Conservation (phyloP, 495 filamentous ascomycete species). For the Tricharina praecox region DNA sequence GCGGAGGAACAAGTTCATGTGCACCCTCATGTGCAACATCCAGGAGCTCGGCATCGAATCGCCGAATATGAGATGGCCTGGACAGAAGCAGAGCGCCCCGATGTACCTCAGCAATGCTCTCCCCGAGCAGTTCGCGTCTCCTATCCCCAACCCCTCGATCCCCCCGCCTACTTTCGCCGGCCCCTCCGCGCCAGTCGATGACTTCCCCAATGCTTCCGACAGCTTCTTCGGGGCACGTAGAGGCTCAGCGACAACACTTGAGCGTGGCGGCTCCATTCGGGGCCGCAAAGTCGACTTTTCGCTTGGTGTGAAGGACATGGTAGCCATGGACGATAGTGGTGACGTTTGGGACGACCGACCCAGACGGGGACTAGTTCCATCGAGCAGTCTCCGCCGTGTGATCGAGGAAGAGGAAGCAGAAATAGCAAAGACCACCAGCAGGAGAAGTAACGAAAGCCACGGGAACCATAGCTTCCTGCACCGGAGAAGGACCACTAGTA, state of each 20-base stretch:
- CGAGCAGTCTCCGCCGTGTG: background rate
- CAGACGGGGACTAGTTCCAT: background rate
- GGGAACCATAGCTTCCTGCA: background rate
- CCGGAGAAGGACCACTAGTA: conserved; percentile 12
- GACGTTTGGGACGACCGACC: conserved; percentile 46
- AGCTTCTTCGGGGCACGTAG: no score
- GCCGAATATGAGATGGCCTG: conserved; percentile 53
- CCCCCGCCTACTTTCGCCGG: conserved; percentile 32
- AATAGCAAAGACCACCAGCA: background rate
- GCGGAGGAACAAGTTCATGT: conserved; percentile 88
- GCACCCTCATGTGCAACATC: conserved; percentile 76
- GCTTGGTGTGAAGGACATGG: conserved; percentile 46
- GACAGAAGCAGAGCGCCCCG: conserved; percentile 27
- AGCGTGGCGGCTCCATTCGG: conserved; percentile 8
- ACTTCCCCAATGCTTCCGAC: conserved; percentile 35
- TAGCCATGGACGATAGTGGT: conserved; percentile 43
- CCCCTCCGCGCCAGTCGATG: conserved; percentile 52
- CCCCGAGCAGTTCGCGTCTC: background rate
- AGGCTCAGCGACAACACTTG: conserved; percentile 8
- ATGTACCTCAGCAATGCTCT: conserved; percentile 16
- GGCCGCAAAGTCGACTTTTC: conserved; percentile 59
- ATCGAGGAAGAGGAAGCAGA: background rate
- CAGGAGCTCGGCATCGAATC: conserved; percentile 60
- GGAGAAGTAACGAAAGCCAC: background rate
- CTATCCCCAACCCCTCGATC: background rate